Percentiles rank a stretch among this genome's conserved stretches.
These are phyloP conservation scores for Chrysoporthe cubensis DNA, from an alignment of 2,329 filamentous ascomycete species.

Conservation along the genomic window DNA sequence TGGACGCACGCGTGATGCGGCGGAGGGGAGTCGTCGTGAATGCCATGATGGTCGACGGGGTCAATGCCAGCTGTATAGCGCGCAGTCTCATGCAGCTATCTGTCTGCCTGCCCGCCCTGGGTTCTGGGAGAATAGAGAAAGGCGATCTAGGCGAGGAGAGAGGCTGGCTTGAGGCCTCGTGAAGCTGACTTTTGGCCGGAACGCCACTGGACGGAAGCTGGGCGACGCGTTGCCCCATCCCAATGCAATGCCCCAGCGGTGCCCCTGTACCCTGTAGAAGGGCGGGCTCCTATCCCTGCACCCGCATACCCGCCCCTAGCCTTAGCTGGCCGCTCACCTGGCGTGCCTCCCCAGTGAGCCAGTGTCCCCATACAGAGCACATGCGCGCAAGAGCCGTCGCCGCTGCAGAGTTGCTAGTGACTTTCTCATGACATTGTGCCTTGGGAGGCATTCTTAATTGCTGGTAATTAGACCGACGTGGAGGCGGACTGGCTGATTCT, in stretches of 20 bases:
- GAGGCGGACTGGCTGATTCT: too few species aligned
- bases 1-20: slow-evolving; percentile 53
- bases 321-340: too few species aligned
- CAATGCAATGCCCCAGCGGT: neutral
- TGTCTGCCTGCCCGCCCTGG: neutral
- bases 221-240: neutral
- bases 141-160: neutral
- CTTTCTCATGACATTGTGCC: too few species aligned
- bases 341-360: too few species aligned
- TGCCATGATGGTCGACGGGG: slow-evolving; percentile 22
- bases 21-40: slow-evolving; percentile 37
- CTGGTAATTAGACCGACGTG: too few species aligned
- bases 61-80: neutral
- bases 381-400: too few species aligned
- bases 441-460: too few species aligned
- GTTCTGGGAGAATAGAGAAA: neutral
- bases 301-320: too few species aligned
- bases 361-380: too few species aligned
- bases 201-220: slow-evolving; percentile 26
- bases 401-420: too few species aligned
- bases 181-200: slow-evolving; percentile 14
- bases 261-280: too few species aligned
- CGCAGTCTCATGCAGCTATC: neutral
- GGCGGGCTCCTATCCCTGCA: too few species aligned
- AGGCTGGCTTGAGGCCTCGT: neutral